Evolutionary conservation across 331 rosid genomes (phyloP), one percentile per base, ranked within the genome.

Genomic region (Dryas integrifolia): DNA sequence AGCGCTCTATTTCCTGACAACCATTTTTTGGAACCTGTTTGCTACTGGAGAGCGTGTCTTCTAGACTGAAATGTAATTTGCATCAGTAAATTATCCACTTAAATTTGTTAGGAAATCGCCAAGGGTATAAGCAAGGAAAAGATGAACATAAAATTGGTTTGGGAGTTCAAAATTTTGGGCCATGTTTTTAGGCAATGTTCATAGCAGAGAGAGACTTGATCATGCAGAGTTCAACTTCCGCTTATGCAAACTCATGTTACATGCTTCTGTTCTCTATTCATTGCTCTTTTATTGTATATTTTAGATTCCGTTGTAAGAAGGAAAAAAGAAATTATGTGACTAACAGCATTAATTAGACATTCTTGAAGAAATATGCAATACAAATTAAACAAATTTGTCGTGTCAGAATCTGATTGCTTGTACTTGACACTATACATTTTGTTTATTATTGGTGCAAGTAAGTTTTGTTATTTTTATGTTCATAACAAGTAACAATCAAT

Each of bases 21-120:
- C 97, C 58, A 71, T 94, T 62, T 91, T 94, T 77, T 89, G 96
- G 95, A 91, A 91, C 74, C 79, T 88, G 56, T 91, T 89, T 60
- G 91, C 98, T 65, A 89, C 96, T 0, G 91, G 90, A 30, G 96
- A 94, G 30, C 86, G 84, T 58, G 90, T 94, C 49, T 91, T 91
- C 72, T 88, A 82, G 86, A 73, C 16, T 21, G 21, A 69, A 71
- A 78, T 45, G 26, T 65, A 76, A 21, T 7, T 52, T n/a, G 44
- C 55, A 13, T 14, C 6, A 58, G 57, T 46, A 55, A 13, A 57
- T 45, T 44, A 14, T 30, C 11, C n/a, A n/a, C 53, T 14, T 14
- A 40, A 30, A 1, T 9, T 38, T 39, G 44, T 57, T 3, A 24
- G 30, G 55, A 55, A 10, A 26, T 66, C 3, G 47, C 7, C 8